Conservation (phyloP, 2,329 filamentous ascomycete genomes). For the Colletotrichum sp. region DNA sequence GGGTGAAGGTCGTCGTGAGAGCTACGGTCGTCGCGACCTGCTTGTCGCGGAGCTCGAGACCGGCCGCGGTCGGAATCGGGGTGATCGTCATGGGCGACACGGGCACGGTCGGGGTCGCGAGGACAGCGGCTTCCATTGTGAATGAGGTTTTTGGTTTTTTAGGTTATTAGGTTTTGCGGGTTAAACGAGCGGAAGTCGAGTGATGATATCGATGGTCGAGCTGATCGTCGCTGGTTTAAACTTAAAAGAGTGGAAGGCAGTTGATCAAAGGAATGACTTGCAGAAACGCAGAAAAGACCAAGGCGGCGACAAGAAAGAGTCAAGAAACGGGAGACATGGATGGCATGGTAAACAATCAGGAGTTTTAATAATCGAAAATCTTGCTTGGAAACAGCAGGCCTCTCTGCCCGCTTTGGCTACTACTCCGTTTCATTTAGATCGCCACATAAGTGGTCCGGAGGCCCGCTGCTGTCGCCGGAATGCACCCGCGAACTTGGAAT, state of each 20-base stretch:
- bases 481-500: background rate
- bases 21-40: constrained; percentile 1
- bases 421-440: constrained; percentile 1
- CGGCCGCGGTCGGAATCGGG: background rate
- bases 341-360: background rate
- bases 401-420: background rate
- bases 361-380: constrained; percentile 5
- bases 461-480: background rate
- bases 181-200: background rate
- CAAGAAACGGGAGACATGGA: background rate
- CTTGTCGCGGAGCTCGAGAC: background rate
- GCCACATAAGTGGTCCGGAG: background rate
- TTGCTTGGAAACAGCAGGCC: background rate
- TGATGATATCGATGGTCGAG: background rate
- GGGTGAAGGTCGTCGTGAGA: constrained; percentile 15
- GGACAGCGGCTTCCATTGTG: background rate
- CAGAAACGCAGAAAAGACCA: background rate
- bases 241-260: constrained; percentile 8
- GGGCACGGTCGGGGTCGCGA: background rate
- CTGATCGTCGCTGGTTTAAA: background rate
- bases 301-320: background rate
- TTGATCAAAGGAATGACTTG: constrained; percentile 4
- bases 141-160: background rate
- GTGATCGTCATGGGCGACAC: background rate
- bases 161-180: background rate